Percentiles rank a stretch among this genome's conserved stretches.
phyloP scores from a whole-genome alignment of 2,329 filamentous ascomycete species.

The Polytolypa hystricis region DNA sequence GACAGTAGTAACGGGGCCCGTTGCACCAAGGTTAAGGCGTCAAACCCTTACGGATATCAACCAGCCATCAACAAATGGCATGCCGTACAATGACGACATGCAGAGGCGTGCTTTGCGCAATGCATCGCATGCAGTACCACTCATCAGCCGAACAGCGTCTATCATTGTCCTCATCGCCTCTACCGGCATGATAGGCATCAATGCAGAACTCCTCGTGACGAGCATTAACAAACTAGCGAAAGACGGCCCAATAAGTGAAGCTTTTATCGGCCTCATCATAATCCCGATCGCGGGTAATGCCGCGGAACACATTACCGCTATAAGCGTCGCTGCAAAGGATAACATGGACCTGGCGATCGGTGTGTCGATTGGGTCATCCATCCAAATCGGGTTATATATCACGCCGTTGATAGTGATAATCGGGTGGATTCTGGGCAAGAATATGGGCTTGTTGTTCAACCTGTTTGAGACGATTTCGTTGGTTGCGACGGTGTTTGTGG shows the following conservation, averaged over 20 bases:
- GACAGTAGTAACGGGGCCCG: no score
- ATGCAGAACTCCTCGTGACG: conserved; percentile 62
- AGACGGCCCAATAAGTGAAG: conserved; percentile 51
- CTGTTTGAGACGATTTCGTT: conserved; percentile 57
- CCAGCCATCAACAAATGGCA: no score
- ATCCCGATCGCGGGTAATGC: conserved; percentile 76
- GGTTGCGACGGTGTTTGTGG: conserved; percentile 71
- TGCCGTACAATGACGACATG: no score
- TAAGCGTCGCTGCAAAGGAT: conserved; percentile 69
- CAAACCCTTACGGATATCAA: no score
- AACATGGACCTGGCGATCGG: conserved; percentile 78
- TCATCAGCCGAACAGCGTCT: conserved; percentile 23
- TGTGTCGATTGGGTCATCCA: conserved; percentile 67
- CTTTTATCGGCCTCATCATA: conserved; percentile 70
- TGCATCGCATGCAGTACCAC: no score
- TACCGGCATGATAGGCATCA: conserved; percentile 49
- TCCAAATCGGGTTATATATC: conserved; percentile 66
- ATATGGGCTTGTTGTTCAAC: conserved; percentile 56
- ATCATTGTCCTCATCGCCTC: conserved; percentile 44
- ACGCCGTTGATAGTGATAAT: conserved; percentile 67
- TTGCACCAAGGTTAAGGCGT: no score
- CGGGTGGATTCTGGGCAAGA: conserved; percentile 64
- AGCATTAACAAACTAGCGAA: conserved; percentile 59
- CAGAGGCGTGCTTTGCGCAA: no score
- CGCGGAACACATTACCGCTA: conserved; percentile 69